Evolutionary conservation across 2,329 filamentous ascomycete genomes (phyloP).

Genomic region (Aspergillus proliferans): DNA sequence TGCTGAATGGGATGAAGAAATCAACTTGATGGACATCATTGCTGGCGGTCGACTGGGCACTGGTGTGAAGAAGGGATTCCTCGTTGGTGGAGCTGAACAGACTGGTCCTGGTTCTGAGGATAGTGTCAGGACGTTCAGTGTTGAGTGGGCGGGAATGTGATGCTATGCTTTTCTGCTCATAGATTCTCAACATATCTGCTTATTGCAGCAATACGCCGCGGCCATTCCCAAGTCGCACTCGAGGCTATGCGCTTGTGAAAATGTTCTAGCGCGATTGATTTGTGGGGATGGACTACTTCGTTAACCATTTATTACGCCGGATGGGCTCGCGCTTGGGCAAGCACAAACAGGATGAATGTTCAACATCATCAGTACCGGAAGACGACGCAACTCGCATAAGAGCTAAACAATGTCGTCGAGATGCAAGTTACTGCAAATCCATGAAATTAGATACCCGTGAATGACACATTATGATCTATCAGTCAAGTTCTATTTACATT

Average conservation of each 20-base stretch:
- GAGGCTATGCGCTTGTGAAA: too few relatives aligned
- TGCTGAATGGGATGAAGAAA: conserved; percentile 78
- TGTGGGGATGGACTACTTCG: too few relatives aligned
- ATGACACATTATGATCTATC: neutral
- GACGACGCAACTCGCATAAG: neutral
- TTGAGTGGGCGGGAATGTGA: conserved; percentile 94
- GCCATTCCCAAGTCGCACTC: too few relatives aligned
- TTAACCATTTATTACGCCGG: too few relatives aligned
- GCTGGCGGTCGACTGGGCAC: conserved; percentile 83
- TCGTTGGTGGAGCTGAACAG: conserved; percentile 65
- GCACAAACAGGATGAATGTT: neutral
- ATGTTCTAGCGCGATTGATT: too few relatives aligned
- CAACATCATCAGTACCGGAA: neutral
- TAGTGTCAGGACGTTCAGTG: conserved; percentile 65
- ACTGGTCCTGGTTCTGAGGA: conserved; percentile 27
- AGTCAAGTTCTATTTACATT: neutral
- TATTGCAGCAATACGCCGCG: too few relatives aligned
- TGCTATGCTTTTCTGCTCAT: neutral
- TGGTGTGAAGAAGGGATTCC: conserved; percentile 90
- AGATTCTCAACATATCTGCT: neutral
- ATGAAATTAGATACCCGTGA: neutral
- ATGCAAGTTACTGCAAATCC: neutral
- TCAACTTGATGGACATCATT: conserved; percentile 77
- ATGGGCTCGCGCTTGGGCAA: neutral
- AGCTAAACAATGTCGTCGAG: neutral